Evolutionary conservation across 2,329 filamentous ascomycete genomes (phyloP).

Genomic region (Fusarium ambrosium): DNA sequence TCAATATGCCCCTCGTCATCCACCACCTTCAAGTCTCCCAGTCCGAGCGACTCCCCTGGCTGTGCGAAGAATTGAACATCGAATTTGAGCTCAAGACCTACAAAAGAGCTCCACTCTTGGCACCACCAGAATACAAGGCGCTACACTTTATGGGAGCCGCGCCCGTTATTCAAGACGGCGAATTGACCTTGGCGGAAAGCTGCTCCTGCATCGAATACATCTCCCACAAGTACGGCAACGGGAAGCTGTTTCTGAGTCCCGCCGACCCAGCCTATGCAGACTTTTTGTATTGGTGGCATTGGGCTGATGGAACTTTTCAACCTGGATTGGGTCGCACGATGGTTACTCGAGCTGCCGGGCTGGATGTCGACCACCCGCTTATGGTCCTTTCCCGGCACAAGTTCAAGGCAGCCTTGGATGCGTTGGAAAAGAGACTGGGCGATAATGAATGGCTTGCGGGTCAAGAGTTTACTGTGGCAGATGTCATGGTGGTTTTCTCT

Average conservation of each 20-base stretch:
- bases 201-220: constrained; percentile 74
- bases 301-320: constrained; percentile 61
- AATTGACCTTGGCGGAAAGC: constrained; percentile 68
- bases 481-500: constrained; percentile 73
- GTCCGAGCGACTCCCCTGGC: constrained; percentile 74
- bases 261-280: constrained; percentile 65
- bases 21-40: constrained; percentile 71
- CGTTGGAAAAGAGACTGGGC: constrained; percentile 64
- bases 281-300: constrained; percentile 77
- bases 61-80: constrained; percentile 74
- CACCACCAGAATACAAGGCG: constrained; percentile 40
- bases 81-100: constrained; percentile 57
- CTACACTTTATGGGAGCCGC: constrained; percentile 66
- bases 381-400: constrained; percentile 50
- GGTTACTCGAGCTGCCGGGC: constrained; percentile 42
- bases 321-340: constrained; percentile 56
- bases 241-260: constrained; percentile 61
- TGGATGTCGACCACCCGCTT: constrained; percentile 39
- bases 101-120: constrained; percentile 33
- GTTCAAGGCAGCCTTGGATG: constrained; percentile 59
- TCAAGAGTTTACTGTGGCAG: constrained; percentile 72
- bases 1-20: constrained; percentile 53
- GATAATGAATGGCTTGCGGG: constrained; percentile 70
- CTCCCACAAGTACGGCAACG: constrained; percentile 64
- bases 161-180: constrained; percentile 70